These are phyloP conservation scores for Umbelopsis vinacea DNA, from an alignment of 192 early-diverging fungal species.

Conservation along the genomic window DNA sequence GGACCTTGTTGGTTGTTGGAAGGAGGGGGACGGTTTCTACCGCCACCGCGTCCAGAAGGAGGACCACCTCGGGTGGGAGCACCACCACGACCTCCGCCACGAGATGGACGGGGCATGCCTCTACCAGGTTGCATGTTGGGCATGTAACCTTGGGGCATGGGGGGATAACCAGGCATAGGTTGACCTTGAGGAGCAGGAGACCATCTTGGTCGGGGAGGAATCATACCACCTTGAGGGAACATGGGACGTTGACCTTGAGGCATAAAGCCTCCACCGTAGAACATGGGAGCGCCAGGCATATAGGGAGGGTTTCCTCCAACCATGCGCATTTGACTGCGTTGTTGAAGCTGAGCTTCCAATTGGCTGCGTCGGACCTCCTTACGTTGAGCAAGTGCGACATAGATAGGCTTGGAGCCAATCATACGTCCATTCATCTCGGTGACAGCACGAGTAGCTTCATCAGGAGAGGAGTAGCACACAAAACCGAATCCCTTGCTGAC, in stretches of 20 bases:
- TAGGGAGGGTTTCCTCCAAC: constrained; percentile 46
- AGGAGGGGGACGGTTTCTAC: constrained; percentile 18
- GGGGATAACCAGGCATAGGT: constrained; percentile 38
- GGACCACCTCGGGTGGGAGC: constrained; percentile 24
- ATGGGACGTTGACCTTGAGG: constrained; percentile 44
- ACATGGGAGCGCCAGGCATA: constrained; percentile 47
- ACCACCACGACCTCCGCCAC: constrained; percentile 49
- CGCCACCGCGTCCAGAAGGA: constrained; percentile 30
- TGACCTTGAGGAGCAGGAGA: constrained; percentile 39
- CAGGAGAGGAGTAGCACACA: constrained; percentile 98
- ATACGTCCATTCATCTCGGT: constrained; percentile 99
- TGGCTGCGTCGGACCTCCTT: constrained; percentile 96
- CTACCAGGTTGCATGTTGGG: constrained; percentile 52
- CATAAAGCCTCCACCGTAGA: constrained; percentile 35
- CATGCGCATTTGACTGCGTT: constrained; percentile 84
- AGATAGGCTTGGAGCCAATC: constrained; percentile 94
- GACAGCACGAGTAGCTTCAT: constrained; percentile 98
- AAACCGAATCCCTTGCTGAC: constrained; percentile 96
- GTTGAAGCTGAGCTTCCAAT: constrained; percentile 94
- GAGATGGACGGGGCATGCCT: constrained; percentile 48
- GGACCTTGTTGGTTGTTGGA: constrained; percentile 31
- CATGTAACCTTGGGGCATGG: constrained; percentile 55
- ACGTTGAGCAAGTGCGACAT: constrained; percentile 97
- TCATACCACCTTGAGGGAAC: constrained; percentile 42
- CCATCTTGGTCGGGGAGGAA: constrained; percentile 41